Evolutionary conservation across 139 green algal genomes (phyloP), one percentile per base, ranked within the genome.

Genomic region (Pseudopediastrum boryanum): DNA sequence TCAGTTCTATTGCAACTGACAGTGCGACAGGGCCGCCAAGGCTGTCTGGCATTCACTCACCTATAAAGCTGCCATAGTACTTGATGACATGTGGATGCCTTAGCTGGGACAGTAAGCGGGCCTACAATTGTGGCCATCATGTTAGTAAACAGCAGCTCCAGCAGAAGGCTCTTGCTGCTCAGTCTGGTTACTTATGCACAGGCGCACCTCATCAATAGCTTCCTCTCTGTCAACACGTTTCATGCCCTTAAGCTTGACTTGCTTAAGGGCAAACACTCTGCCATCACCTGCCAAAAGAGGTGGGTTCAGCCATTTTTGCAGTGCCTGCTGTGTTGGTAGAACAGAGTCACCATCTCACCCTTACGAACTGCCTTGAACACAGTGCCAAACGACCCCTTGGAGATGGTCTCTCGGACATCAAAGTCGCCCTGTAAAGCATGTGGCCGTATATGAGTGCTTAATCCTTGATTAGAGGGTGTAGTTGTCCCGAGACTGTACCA

Each of bases 11-110:
- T n/a, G n/a, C n/a, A n/a, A n/a, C n/a, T n/a, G n/a, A n/a, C n/a
- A n/a, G n/a, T n/a, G n/a, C n/a, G n/a, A n/a, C n/a, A 39, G 19
- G 19, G 21, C 33, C 62, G 5, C 33, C 8, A 33, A 46, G 36
- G 39, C 41, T 63, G 44, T 31, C 10, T 44, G 4, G 2, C 25
- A 54, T 62, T 23, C 27, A 58, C 64, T 31, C 48, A 87, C 82
- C 88, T 61, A 93, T 85, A 69, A 91, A 94, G 75, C 81, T 89
- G 61, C 90, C 86, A 65, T 87, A 89, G 76, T 93, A 86, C 43
- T 78, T 75, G 5, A 85, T 86, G 35, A 94, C 75, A 75, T 90
- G 71, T 6, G 87, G 88, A 38, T 90, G 86, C 39, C 88, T 82
- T 1, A 93, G 75, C 69, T 89, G 84, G 0, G 87, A 66, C 35